Evolutionary conservation across 1,139 yeast genomes (phyloP).

Genomic region (Suhomyces choctaworum): DNA sequence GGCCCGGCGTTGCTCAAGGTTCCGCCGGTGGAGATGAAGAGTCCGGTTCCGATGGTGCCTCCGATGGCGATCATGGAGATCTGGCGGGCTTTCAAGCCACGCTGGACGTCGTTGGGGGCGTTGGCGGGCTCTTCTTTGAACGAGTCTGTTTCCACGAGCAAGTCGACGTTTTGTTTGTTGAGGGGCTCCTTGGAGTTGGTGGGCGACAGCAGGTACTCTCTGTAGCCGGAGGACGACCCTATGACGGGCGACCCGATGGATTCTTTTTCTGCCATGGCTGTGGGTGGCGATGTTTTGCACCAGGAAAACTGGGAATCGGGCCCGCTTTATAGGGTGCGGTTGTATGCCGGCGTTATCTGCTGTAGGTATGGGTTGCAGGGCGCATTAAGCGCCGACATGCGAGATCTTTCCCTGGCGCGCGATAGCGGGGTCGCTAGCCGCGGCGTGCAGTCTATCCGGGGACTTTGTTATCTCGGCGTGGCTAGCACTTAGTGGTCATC

Average conservation of each 20-base stretch:
- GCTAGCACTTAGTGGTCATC: neutral
- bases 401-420: too few species aligned
- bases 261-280: conserved; percentile 9
- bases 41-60: conserved; percentile 67
- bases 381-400: too few species aligned
- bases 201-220: conserved; percentile 10
- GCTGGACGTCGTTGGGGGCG: conserved; percentile 28
- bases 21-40: conserved; percentile 58
- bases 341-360: too few species aligned
- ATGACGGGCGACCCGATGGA: conserved; percentile 5
- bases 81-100: conserved; percentile 50
- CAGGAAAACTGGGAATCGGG: neutral
- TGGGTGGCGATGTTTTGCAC: conserved; percentile 1
- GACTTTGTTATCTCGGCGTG: neutral
- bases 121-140: conserved; percentile 8
- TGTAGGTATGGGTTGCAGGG: too few species aligned
- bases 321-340: too few species aligned
- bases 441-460: neutral
- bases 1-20: conserved; percentile 68
- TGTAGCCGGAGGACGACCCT: conserved; percentile 10
- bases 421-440: conserved; percentile 6
- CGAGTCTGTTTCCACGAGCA: conserved; percentile 16
- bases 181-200: conserved; percentile 13
- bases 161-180: conserved; percentile 15
- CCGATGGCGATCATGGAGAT: conserved; percentile 34